Percentiles rank a stretch among this genome's conserved stretches.
These are phyloP conservation scores for Arachis stenosperma DNA, from an alignment of 306 rosid species.

Conservation along the genomic window DNA sequence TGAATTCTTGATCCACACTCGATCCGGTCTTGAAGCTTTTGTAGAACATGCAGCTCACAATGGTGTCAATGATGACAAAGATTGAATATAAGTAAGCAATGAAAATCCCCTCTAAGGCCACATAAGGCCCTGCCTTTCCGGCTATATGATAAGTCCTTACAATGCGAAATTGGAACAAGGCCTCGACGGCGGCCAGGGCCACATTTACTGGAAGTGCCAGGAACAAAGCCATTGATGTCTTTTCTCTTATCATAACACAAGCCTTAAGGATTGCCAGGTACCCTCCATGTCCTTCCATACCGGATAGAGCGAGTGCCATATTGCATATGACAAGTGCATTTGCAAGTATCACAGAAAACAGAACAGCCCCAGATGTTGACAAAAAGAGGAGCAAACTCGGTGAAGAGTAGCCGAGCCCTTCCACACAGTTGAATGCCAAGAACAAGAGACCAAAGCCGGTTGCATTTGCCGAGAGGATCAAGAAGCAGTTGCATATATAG, in stretches of 20 bases:
- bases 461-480: slow-evolving; percentile 79
- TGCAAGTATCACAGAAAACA: slow-evolving; percentile 86
- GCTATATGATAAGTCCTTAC: slow-evolving; percentile 49
- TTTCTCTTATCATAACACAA: slow-evolving; percentile 71
- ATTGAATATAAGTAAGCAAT: slow-evolving; percentile 81
- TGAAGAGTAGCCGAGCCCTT: slow-evolving; percentile 57
- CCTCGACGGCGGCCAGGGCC: slow-evolving; percentile 75
- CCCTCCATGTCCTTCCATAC: slow-evolving; percentile 70
- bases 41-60: slow-evolving; percentile 70
- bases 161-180: slow-evolving; percentile 79
- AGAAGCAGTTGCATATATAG: slow-evolving; percentile 60
- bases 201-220: slow-evolving; percentile 73
- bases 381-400: slow-evolving; percentile 47
- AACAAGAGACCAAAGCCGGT: slow-evolving; percentile 64
- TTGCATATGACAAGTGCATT: slow-evolving; percentile 74
- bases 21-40: slow-evolving; percentile 54
- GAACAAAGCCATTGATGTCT: slow-evolving; percentile 69
- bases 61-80: slow-evolving; percentile 71
- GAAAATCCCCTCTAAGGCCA: slow-evolving; percentile 67
- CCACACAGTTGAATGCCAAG: slow-evolving; percentile 63
- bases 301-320: slow-evolving; percentile 71
- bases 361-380: slow-evolving; percentile 72
- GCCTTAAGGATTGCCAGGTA: slow-evolving; percentile 71
- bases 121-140: slow-evolving; percentile 44
- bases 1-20: slow-evolving; percentile 37